Conservation (phyloP, 495 filamentous ascomycete genomes). For the Penicillium pancosmium region DNA sequence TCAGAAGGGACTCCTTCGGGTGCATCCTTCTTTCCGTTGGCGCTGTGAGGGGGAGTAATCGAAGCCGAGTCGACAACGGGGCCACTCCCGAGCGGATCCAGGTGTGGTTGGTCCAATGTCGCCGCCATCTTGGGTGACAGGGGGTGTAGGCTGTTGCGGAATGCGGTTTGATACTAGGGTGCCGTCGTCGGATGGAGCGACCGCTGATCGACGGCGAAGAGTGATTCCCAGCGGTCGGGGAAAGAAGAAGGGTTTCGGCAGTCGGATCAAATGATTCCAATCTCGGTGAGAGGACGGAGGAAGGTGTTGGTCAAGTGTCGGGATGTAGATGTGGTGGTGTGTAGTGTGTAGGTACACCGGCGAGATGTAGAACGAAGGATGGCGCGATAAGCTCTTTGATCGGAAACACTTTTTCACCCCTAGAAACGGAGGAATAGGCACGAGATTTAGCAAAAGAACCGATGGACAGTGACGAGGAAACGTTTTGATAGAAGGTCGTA, state of each 20-base stretch:
- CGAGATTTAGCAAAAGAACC: constrained; percentile 15
- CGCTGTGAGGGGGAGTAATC: constrained; percentile 50
- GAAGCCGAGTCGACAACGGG: constrained; percentile 39
- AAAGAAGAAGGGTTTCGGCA: constrained; percentile 11
- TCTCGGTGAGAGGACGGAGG: background rate
- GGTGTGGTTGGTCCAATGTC: constrained; percentile 34
- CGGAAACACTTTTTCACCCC: constrained; percentile 27
- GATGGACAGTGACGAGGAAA: constrained; percentile 6
- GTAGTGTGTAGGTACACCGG: background rate
- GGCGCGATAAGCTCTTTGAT: constrained; percentile 31
- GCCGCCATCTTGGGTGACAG: constrained; percentile 36
- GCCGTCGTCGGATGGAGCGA: constrained; percentile 50
- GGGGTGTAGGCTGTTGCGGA: constrained; percentile 14
- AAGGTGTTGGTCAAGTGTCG: constrained; percentile 2
- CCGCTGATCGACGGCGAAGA: constrained; percentile 54
- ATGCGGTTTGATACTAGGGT: constrained; percentile 18
- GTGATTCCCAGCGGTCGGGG: constrained; percentile 52
- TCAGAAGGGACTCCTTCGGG: constrained; percentile 48
- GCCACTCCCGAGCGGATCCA: constrained; percentile 30
- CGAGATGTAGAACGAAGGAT: constrained; percentile 16
- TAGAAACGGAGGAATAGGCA: constrained; percentile 12
- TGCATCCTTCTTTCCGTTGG: constrained; percentile 46
- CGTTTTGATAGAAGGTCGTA: background rate
- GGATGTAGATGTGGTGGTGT: constrained; percentile 4
- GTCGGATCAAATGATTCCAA: background rate